phyloP scores from a whole-genome alignment of 2,329 filamentous ascomycete genomes.

The Pseudonectria buxi region DNA sequence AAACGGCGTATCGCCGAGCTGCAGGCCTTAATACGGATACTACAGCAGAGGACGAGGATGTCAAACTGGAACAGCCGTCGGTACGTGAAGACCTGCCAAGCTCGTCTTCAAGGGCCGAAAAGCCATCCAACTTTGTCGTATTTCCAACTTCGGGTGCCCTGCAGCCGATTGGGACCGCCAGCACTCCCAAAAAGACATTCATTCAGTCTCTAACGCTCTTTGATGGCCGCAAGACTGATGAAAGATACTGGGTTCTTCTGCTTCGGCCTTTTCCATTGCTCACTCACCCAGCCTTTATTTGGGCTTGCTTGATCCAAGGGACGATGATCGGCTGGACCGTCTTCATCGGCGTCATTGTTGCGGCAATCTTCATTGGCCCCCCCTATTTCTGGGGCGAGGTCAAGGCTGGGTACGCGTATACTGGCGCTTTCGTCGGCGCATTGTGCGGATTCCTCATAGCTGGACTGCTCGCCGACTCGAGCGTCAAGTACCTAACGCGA shows the following conservation, averaged over 20 bases:
- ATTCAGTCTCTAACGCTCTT: slow-evolving; percentile 59
- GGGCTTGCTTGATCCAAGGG: slow-evolving; percentile 74
- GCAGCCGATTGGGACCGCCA: slow-evolving; percentile 28
- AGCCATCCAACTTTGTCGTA: slow-evolving; percentile 22
- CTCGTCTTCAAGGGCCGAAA: neutral
- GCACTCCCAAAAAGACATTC: slow-evolving; percentile 50
- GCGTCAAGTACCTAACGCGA: slow-evolving; percentile 62
- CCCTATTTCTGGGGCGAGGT: slow-evolving; percentile 78
- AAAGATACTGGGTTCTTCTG: slow-evolving; percentile 58
- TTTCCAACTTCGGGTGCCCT: slow-evolving; percentile 26
- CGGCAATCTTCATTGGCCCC: slow-evolving; percentile 73
- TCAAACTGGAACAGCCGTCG: slow-evolving; percentile 9
- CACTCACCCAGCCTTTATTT: slow-evolving; percentile 77
- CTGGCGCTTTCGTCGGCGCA: slow-evolving; percentile 78
- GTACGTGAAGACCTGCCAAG: slow-evolving; percentile 5
- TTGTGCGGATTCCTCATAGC: slow-evolving; percentile 70
- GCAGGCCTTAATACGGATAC: slow-evolving; percentile 64
- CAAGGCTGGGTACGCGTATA: slow-evolving; percentile 79
- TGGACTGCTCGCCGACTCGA: slow-evolving; percentile 66
- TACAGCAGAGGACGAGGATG: slow-evolving; percentile 27
- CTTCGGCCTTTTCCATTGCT: slow-evolving; percentile 78
- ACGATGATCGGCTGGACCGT: slow-evolving; percentile 93
- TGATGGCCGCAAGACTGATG: slow-evolving; percentile 75
- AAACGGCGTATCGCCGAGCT: slow-evolving; percentile 71
- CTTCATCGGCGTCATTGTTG: slow-evolving; percentile 77